Evolutionary conservation across 164 flowering plant species (phyloP).

Genomic region (Kalanchoe fedtschenkoi): DNA sequence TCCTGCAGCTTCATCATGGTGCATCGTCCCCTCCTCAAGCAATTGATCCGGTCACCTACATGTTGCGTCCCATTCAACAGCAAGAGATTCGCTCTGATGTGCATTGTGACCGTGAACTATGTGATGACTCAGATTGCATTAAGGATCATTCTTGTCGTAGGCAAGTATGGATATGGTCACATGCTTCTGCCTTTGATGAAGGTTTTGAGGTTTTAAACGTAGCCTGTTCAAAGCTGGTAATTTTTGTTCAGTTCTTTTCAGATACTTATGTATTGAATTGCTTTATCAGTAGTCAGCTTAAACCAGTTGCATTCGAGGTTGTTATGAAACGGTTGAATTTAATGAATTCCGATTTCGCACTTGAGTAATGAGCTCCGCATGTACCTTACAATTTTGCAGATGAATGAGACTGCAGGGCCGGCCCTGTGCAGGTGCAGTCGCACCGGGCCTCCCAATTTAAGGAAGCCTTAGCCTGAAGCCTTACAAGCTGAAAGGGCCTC

Average conservation of each 20-base stretch:
- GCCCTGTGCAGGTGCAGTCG: too few relatives aligned
- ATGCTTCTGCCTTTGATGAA: slow-evolving; percentile 66
- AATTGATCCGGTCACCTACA: slow-evolving; percentile 77
- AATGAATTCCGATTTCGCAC: background rate
- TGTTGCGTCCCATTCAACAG: slow-evolving; percentile 58
- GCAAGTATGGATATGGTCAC: slow-evolving; percentile 81
- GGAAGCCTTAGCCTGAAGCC: too few relatives aligned
- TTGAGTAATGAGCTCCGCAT: background rate
- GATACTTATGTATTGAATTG: background rate
- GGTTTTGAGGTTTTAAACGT: slow-evolving; percentile 46
- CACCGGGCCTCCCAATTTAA: too few relatives aligned
- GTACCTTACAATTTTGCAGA: slow-evolving; percentile 24
- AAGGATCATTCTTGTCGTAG: slow-evolving; percentile 21
- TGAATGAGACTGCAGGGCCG: slow-evolving; percentile 30
- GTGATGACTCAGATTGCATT: slow-evolving; percentile 5
- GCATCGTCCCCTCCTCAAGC: slow-evolving; percentile 34
- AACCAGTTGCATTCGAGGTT: background rate
- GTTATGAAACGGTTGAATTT: background rate
- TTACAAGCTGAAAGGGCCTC: too few relatives aligned
- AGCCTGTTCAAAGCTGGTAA: slow-evolving; percentile 62
- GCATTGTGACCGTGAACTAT: slow-evolving; percentile 9
- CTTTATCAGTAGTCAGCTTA: background rate
- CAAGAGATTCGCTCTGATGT: slow-evolving; percentile 12
- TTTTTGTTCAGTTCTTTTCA: background rate
- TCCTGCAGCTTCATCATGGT: slow-evolving; percentile 61